A percentile compares a stretch with the other conserved stretches of the same genome.
Conservation (phyloP, 148 eudicot genomes). For the Rhododendron mucronatum region DNA sequence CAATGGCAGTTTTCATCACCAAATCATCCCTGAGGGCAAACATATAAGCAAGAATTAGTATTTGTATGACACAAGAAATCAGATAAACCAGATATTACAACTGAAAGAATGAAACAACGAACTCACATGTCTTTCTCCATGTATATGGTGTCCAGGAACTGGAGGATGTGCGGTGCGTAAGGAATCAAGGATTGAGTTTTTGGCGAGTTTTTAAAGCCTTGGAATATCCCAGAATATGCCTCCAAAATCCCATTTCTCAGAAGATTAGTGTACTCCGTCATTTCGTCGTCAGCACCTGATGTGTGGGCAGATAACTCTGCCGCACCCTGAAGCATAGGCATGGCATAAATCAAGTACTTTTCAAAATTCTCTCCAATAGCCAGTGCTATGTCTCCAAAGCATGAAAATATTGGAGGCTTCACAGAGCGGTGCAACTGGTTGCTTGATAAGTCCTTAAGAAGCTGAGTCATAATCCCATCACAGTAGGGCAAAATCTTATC, state of each 20-base stretch:
- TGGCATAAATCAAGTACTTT: conserved; percentile 82
- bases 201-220: conserved; percentile 84
- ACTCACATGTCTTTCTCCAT: conserved; percentile 90
- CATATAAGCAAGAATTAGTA: conserved; percentile 7
- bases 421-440: conserved; percentile 85
- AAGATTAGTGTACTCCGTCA: conserved; percentile 68
- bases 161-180: conserved; percentile 67
- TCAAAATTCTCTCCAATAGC: conserved; percentile 93
- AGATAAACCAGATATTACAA: background rate
- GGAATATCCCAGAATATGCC: conserved; percentile 89
- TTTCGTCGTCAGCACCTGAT: conserved; percentile 71
- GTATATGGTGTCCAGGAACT: conserved; percentile 81
- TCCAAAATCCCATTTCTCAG: conserved; percentile 82
- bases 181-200: conserved; percentile 72
- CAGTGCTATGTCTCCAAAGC: conserved; percentile 85
- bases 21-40: conserved; percentile 66
- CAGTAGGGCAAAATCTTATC: conserved; percentile 86
- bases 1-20: conserved; percentile 90
- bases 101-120: background rate
- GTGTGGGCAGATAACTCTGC: conserved; percentile 71
- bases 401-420: conserved; percentile 94
- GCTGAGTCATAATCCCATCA: conserved; percentile 94
- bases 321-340: conserved; percentile 97
- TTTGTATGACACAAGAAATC: background rate
- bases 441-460: conserved; percentile 86